Base-by-base conservation (phyloP, 352 stramenopile genomes). In the Pilasporangium apinafurcum region DNA sequence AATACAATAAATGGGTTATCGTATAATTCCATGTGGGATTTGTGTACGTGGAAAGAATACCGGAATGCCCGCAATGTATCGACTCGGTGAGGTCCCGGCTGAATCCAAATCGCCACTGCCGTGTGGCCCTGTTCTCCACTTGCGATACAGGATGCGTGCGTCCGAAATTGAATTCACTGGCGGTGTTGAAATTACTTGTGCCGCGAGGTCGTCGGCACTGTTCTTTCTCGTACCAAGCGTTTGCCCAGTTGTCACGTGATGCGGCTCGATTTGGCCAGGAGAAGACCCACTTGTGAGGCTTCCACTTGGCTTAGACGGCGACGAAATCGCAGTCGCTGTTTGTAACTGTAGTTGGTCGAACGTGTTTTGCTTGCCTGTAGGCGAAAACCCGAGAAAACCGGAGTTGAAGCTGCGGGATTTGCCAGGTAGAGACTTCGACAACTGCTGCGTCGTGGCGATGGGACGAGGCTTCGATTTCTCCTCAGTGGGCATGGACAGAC, bases 81-180 rank as follows among this genome's bases (percentile, higher is more conserved):
- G 14, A 13, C 29, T 42, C 20, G 36, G 36, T 5, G 36, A 42
- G 20, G 39, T 37, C 25, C 28, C 28, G 17, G 27, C 8, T 18
- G 26, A n/a, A 28, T 40, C 31, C 3, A 72, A 41, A 34, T 73
- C 63, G 1, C 51, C 65, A 18, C 65, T 68, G 4, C 71, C 49
- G 50, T 76, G 62, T 22, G 74, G 71, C 32, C 68, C 59, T 16
- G 76, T 86, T 48, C 80, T 76, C 80, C 80, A 89, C 65, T 89
- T 66, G 39, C 80, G 71, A 38, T 92, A 92, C 40, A 86, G 59
- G 33, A 92, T 48, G 8, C 80, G 76, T 42, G 74, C 68, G 53
- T 87, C 76, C 16, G 76, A 80, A 28, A 72, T 59, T 10, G 74
- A 76, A 26, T 71, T 68, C 16, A 63, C 55, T 12, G 63, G 60